Conservation (phyloP, 768 basidiomycete genomes). For the Myochromella boudieri region DNA sequence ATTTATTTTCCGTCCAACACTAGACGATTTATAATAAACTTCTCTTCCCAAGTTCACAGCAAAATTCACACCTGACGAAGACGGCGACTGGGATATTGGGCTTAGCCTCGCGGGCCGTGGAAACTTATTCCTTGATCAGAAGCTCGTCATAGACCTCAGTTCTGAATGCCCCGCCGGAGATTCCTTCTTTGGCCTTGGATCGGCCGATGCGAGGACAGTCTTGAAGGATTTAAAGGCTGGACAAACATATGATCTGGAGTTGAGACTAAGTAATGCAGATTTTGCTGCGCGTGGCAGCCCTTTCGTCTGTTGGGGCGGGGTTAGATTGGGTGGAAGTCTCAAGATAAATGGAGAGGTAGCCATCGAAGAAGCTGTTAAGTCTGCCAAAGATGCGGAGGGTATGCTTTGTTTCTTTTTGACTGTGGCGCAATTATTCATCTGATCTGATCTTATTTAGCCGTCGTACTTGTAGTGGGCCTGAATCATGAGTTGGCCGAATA, state of each 20-base stretch:
- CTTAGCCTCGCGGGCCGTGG: conserved; percentile 42
- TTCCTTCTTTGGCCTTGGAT: conserved; percentile 44
- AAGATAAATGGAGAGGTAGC: conserved; percentile 36
- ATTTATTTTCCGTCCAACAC: neutral
- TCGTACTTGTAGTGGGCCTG: conserved; percentile 51
- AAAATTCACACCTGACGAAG: conserved; percentile 49
- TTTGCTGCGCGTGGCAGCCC: conserved; percentile 33
- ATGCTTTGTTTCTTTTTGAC: conserved; percentile 9
- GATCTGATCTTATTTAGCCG: conserved; percentile 26
- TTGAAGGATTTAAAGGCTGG: conserved; percentile 41
- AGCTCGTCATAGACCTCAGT: conserved; percentile 46
- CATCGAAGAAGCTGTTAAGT: conserved; percentile 37
- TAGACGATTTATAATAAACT: neutral
- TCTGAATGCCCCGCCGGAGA: conserved; percentile 35
- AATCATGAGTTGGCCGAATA: conserved; percentile 48
- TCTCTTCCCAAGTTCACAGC: conserved; percentile 33
- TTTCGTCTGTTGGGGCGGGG: conserved; percentile 39
- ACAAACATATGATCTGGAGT: conserved; percentile 38
- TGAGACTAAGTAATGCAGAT: conserved; percentile 32
- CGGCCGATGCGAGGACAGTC: conserved; percentile 34
- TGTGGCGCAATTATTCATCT: neutral
- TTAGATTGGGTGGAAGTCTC: conserved; percentile 34
- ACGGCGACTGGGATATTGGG: conserved; percentile 51
- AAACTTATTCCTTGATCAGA: conserved; percentile 51
- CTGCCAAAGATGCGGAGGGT: conserved; percentile 43